Percentiles rank a stretch among this genome's conserved stretches.
These are phyloP conservation scores for Canavalia gladiata DNA, from an alignment of 306 rosid genomes.

Conservation along the genomic window DNA sequence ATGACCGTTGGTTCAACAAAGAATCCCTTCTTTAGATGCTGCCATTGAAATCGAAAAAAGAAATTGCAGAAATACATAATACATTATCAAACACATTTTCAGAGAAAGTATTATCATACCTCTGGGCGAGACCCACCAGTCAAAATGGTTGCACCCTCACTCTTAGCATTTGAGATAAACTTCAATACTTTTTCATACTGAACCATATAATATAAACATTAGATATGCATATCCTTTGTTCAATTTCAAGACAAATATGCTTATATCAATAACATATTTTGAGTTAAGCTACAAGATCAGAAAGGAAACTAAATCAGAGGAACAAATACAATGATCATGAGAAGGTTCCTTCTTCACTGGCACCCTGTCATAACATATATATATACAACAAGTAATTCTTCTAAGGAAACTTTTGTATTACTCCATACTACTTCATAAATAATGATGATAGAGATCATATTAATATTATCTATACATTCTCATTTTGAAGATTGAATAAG, in stretches of 20 bases:
- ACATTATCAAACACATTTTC: constrained; percentile 16
- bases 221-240: constrained; percentile 49
- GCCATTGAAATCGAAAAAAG: constrained; percentile 49
- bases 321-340: constrained; percentile 11
- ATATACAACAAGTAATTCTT: constrained; percentile 29
- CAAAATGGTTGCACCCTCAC: constrained; percentile 91
- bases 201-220: constrained; percentile 50
- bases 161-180: constrained; percentile 81
- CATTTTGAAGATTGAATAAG: constrained; percentile 32
- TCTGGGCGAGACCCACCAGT: constrained; percentile 92
- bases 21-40: constrained; percentile 93
- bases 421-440: constrained; percentile 1
- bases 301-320: constrained; percentile 39
- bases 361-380: not conserved
- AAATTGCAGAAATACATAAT: constrained; percentile 29
- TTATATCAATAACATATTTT: constrained; percentile 20
- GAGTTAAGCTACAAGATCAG: not conserved
- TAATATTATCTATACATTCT: constrained; percentile 24
- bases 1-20: constrained; percentile 84
- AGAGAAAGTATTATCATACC: constrained; percentile 63
- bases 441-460: not conserved
- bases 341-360: constrained; percentile 25
- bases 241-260: constrained; percentile 17
- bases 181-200: constrained; percentile 92
- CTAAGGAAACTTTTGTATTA: constrained; percentile 5